Evolutionary conservation across 2,329 filamentous ascomycete genomes (phyloP).

Genomic region (Sarocladium kiliense): DNA sequence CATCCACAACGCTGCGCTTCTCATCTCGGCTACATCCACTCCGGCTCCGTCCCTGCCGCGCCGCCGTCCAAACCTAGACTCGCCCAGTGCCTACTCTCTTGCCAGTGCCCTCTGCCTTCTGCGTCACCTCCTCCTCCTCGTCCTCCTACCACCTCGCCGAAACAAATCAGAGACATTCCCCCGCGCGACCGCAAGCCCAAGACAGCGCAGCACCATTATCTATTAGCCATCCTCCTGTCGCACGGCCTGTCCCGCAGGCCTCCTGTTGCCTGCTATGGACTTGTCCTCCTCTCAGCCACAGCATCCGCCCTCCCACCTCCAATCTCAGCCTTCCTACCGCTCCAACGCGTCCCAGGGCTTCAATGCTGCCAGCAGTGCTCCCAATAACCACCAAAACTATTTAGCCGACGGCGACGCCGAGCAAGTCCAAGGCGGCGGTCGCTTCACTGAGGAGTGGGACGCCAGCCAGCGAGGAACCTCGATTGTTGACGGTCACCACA

Average conservation of each 20-base stretch:
- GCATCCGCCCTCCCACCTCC: slow-evolving; percentile 9
- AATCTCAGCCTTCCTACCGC: slow-evolving; percentile 7
- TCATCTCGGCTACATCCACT: slow-evolving; percentile 1
- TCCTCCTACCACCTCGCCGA: background rate
- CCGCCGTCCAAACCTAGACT: slow-evolving; percentile 6
- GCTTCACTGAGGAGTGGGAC: slow-evolving; percentile 68
- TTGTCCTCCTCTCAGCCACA: slow-evolving; percentile 10
- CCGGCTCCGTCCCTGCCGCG: slow-evolving; percentile 4
- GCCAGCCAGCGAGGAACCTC: slow-evolving; percentile 62
- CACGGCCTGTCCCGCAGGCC: slow-evolving; percentile 6
- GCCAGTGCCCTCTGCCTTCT: background rate
- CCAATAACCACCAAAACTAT: slow-evolving; percentile 6
- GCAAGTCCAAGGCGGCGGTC: slow-evolving; percentile 27
- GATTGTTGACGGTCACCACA: slow-evolving; percentile 43
- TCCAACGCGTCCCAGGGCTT: slow-evolving; percentile 1
- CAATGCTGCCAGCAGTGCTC: slow-evolving; percentile 1
- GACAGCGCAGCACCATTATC: slow-evolving; percentile 14
- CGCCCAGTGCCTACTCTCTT: background rate
- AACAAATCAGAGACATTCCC: slow-evolving; percentile 8
- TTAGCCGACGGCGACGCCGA: background rate
- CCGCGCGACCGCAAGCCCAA: slow-evolving; percentile 14
- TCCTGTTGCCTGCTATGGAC: slow-evolving; percentile 9
- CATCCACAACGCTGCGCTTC: background rate
- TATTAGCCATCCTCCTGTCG: background rate
- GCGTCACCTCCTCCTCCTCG: slow-evolving; percentile 3